Evolutionary conservation across 148 eudicot genomes (phyloP).

Genomic region (Vaccinium macrocarpon): DNA sequence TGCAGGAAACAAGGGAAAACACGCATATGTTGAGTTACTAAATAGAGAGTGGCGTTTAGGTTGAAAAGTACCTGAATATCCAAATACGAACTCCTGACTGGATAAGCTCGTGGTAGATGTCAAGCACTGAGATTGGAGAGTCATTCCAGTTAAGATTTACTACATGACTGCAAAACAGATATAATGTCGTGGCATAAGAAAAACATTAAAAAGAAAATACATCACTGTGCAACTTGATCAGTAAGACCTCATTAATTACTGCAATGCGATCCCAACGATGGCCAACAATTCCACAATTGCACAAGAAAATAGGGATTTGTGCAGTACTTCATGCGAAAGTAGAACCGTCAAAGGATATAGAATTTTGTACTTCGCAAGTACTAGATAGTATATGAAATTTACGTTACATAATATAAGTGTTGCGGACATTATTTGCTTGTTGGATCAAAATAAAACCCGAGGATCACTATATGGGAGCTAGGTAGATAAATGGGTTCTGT

Average conservation of each 20-base stretch:
- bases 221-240: conserved; percentile 2
- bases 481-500: neutral
- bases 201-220: neutral
- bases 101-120: conserved; percentile 76
- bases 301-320: neutral
- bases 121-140: conserved; percentile 65
- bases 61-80: conserved; percentile 74
- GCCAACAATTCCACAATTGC: conserved; percentile 1
- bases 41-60: neutral
- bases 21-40: neutral
- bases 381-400: neutral
- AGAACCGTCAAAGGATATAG: neutral
- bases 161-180: conserved; percentile 42
- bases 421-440: neutral
- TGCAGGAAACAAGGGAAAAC: neutral
- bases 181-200: neutral
- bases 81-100: conserved; percentile 77
- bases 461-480: neutral
- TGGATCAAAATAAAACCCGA: neutral
- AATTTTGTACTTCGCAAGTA: neutral
- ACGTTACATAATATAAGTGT: neutral
- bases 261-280: neutral
- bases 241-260: neutral
- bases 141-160: conserved; percentile 70
- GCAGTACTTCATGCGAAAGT: neutral